Percentiles rank a stretch among this genome's conserved stretches.
phyloP scores from a whole-genome alignment of 768 basidiomycete genomes.

The Lactarius vividus region DNA sequence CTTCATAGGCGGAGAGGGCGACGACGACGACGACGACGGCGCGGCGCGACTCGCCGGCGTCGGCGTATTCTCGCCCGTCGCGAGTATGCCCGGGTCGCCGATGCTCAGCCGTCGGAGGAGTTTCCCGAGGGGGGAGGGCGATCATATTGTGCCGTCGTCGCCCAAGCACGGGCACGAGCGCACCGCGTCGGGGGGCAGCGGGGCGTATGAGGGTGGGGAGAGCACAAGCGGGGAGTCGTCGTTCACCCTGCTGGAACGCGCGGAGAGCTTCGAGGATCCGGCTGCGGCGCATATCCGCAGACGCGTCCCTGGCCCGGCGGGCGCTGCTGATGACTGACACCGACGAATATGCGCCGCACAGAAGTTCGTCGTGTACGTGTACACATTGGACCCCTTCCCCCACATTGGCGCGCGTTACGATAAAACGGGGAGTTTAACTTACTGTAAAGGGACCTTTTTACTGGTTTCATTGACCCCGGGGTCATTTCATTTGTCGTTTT shows the following conservation, averaged over 20 bases:
- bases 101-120: conserved; percentile 34
- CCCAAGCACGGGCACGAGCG: conserved; percentile 1
- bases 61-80: conserved; percentile 69
- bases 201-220: not conserved
- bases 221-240: conserved; percentile 34
- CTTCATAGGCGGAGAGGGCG: conserved; percentile 4
- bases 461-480: not conserved
- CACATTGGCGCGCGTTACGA: conserved; percentile 1
- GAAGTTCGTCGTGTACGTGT: not conserved
- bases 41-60: conserved; percentile 53
- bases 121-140: not conserved
- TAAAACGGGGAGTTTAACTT: not conserved
- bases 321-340: conserved; percentile 5
- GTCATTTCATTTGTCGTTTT: conserved; percentile 3
- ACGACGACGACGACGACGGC: conserved; percentile 14
- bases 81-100: conserved; percentile 66
- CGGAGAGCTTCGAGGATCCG: conserved; percentile 27
- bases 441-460: not conserved
- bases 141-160: not conserved
- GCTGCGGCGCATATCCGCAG: conserved; percentile 20
- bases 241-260: conserved; percentile 34
- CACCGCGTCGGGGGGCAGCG: conserved; percentile 1
- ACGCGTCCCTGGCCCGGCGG: conserved; percentile 16
- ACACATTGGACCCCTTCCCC: not conserved
- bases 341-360: not conserved